Conservation (phyloP, 2,329 filamentous ascomycete genomes). For the Ramularia endophylla region DNA sequence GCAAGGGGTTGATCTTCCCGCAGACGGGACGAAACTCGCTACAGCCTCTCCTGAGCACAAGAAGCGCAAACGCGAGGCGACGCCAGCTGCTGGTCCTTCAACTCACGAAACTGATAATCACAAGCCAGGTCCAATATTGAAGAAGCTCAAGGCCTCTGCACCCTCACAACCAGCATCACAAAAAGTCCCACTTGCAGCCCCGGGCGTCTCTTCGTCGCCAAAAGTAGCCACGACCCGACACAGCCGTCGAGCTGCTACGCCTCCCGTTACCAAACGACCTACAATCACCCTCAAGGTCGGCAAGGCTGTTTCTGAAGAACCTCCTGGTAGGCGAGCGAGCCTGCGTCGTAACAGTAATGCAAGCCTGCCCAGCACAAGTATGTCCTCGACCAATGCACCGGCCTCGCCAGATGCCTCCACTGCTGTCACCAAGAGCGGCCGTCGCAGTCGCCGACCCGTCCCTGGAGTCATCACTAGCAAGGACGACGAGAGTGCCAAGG, state of each 20-base stretch:
- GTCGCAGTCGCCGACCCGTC: slow-evolving; percentile 63
- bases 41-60: slow-evolving; percentile 24
- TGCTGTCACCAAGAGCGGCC: slow-evolving; percentile 21
- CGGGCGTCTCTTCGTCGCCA: slow-evolving; percentile 31
- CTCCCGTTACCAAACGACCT: slow-evolving; percentile 26
- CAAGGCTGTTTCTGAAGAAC: slow-evolving; percentile 45
- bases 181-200: slow-evolving; percentile 41
- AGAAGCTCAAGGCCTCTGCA: slow-evolving; percentile 31
- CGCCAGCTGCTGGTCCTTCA: slow-evolving; percentile 8
- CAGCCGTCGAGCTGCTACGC: slow-evolving; percentile 24
- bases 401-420: slow-evolving; percentile 14
- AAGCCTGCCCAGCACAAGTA: slow-evolving; percentile 32
- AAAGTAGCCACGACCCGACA: slow-evolving; percentile 16
- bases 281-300: slow-evolving; percentile 36
- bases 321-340: slow-evolving; percentile 35
- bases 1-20: slow-evolving; percentile 22
- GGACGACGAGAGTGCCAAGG: slow-evolving; percentile 53
- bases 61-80: slow-evolving; percentile 51
- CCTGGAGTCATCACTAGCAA: slow-evolving; percentile 59
- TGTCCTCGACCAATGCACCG: slow-evolving; percentile 12
- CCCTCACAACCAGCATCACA: slow-evolving; percentile 7
- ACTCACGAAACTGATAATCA: slow-evolving; percentile 10
- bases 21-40: slow-evolving; percentile 6
- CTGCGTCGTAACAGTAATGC: slow-evolving; percentile 43
- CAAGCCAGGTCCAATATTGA: slow-evolving; percentile 22